Percentiles rank a stretch among this genome's conserved stretches.
Conservation (phyloP, 768 basidiomycete species). For the Mycena olivaceomarginata region DNA sequence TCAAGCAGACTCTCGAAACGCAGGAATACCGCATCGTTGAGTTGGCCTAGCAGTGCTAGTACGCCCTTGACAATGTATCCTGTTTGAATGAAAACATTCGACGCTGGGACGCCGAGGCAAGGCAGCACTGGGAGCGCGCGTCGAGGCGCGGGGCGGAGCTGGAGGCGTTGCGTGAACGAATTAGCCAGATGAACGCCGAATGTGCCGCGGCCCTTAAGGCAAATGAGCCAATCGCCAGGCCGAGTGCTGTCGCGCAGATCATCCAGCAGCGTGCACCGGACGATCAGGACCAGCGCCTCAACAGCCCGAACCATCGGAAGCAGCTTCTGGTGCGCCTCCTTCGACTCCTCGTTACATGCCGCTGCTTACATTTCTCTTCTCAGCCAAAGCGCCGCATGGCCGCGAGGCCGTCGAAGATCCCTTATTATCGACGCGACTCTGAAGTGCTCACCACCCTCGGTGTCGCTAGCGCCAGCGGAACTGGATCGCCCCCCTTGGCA, state of each 20-base stretch:
- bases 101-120: slow-evolving; percentile 74
- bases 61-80: slow-evolving; percentile 70
- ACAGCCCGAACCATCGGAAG: slow-evolving; percentile 94
- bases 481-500: slow-evolving; percentile 66
- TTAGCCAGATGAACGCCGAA: slow-evolving; percentile 73
- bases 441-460: slow-evolving; percentile 73
- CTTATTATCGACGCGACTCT: slow-evolving; percentile 71
- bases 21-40: slow-evolving; percentile 70
- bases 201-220: slow-evolving; percentile 71
- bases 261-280: slow-evolving; percentile 79
- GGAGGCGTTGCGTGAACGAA: slow-evolving; percentile 73
- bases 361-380: slow-evolving; percentile 2
- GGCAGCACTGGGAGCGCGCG: slow-evolving; percentile 67
- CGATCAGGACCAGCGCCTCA: slow-evolving; percentile 89
- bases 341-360: neutral
- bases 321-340: slow-evolving; percentile 93
- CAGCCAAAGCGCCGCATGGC: slow-evolving; percentile 82
- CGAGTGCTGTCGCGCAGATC: slow-evolving; percentile 80
- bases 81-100: slow-evolving; percentile 76
- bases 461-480: slow-evolving; percentile 65
- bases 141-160: slow-evolving; percentile 69
- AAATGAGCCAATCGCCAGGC: slow-evolving; percentile 66
- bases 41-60: slow-evolving; percentile 74
- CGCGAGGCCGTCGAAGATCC: slow-evolving; percentile 63
- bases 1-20: slow-evolving; percentile 70